Evolutionary conservation across 2,329 filamentous ascomycete genomes (phyloP).

Genomic region (Diaporthe destruens): DNA sequence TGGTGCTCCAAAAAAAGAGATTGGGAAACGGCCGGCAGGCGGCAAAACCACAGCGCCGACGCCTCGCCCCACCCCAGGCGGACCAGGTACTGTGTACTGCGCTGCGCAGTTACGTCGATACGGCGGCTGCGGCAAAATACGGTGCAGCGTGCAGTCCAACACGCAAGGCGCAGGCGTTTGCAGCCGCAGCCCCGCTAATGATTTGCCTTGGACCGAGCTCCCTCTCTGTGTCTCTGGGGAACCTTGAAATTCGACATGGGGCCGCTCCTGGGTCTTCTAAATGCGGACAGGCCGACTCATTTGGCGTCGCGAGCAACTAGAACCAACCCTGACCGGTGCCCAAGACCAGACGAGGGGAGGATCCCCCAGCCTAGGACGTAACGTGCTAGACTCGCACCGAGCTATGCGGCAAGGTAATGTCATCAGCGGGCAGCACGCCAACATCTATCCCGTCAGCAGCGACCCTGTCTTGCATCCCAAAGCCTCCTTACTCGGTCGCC

Average conservation of each 20-base stretch:
- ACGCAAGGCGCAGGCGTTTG: conserved; percentile 13
- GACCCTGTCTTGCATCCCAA: conserved; percentile 4
- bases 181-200: conserved; percentile 30
- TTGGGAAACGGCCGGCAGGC: neutral
- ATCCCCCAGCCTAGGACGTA: conserved; percentile 25
- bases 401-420: conserved; percentile 27
- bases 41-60: conserved; percentile 29
- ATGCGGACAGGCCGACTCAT: conserved; percentile 32
- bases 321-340: conserved; percentile 12
- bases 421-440: conserved; percentile 25
- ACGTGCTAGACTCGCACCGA: conserved; percentile 6
- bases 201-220: conserved; percentile 31
- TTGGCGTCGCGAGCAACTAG: conserved; percentile 19
- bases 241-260: conserved; percentile 33
- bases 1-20: conserved; percentile 18
- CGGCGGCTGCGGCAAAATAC: neutral
- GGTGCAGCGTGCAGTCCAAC: neutral
- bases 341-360: conserved; percentile 19
- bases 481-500: conserved; percentile 28
- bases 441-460: conserved; percentile 30
- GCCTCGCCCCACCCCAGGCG: neutral
- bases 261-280: conserved; percentile 22
- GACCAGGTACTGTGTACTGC: neutral
- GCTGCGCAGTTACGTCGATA: neutral
- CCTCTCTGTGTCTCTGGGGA: conserved; percentile 18